Evolutionary conservation across 2,329 filamentous ascomycete genomes (phyloP), one percentile per base, ranked within the genome.

Genomic region (Pseudonectria buxi): DNA sequence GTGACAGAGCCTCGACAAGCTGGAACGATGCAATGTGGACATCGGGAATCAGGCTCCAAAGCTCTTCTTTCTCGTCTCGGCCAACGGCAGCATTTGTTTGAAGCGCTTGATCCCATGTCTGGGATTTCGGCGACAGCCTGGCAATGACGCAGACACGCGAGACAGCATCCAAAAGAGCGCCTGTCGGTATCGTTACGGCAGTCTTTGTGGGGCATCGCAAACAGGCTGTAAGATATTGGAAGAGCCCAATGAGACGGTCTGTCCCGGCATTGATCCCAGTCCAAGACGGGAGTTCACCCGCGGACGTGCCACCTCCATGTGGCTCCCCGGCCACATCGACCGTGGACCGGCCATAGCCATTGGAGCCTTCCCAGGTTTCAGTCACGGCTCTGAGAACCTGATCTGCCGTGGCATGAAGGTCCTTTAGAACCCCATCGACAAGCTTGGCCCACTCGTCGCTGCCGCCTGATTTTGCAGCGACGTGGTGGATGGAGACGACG

Each of bases 361-460:
- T 67, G 3, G 71, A 69, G 1, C 86, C 78, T 49, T 89, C 78
- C 83, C 87, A 92, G 27, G 86, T 82, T 56, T 95, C 89, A 10
- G 83, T 63, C 1, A 95, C 73, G 9, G 81, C 79, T 32, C 89
- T 78, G 52, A 95, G 84, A 1, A 94, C 71, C 44, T 81, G 75
- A 51, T 94, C 83, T 28, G 83, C 78, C 1, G 85, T 83, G 15
- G 64, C 61, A 51, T 95, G 88, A 12, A 80, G 71, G 26, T 76
- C 72, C 26, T 71, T 69, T 15, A 94, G 64, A 10, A 81, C 68
- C 7, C 67, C 64, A 30, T 73, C 72, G 30, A 89, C 63, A 12
- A 77, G 69, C 47, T 77, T 83, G 12, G 69, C 68, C 89, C 89
- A 95, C 59, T 94, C 87, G 14, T 86, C 81, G 14, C 75, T 74